These are phyloP conservation scores for Luvunga scandens DNA, from an alignment of 345 rosid genomes.

Conservation along the genomic window DNA sequence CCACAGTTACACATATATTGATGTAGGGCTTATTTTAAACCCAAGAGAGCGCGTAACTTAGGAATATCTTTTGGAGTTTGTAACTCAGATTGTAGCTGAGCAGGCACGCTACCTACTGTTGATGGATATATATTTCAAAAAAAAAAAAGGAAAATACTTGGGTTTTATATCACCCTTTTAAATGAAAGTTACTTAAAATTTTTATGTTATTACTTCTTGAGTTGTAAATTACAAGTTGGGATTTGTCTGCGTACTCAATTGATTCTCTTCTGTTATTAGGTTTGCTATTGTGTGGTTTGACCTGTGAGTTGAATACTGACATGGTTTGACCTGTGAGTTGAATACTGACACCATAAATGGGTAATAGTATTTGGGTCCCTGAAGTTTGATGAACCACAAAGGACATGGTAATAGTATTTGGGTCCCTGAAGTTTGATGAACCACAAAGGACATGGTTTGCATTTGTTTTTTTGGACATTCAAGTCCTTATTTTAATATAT, in stretches of 20 bases:
- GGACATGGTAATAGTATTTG: no score
- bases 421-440: no score
- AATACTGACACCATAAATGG: no score
- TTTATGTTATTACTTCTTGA: neutral
- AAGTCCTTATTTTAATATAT: no score
- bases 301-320: no score
- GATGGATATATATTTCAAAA: neutral
- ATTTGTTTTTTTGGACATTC: no score
- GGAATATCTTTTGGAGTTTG: neutral
- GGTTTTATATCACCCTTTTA: neutral
- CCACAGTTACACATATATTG: neutral
- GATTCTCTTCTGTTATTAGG: no score
- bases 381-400: no score
- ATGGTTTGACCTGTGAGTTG: no score
- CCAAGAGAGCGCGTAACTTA: neutral
- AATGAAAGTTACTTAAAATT: neutral
- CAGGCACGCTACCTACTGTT: neutral
- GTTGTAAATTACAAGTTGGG: neutral
- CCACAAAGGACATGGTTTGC: no score
- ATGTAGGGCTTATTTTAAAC: neutral
- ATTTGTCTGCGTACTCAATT: neutral
- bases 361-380: no score
- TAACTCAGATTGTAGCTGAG: neutral
- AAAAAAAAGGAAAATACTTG: neutral
- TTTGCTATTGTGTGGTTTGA: no score